Percentiles rank a stretch among this genome's conserved stretches.
These are phyloP conservation scores for Candida sp. DNA, from an alignment of 1,139 yeast species.

Conservation along the genomic window DNA sequence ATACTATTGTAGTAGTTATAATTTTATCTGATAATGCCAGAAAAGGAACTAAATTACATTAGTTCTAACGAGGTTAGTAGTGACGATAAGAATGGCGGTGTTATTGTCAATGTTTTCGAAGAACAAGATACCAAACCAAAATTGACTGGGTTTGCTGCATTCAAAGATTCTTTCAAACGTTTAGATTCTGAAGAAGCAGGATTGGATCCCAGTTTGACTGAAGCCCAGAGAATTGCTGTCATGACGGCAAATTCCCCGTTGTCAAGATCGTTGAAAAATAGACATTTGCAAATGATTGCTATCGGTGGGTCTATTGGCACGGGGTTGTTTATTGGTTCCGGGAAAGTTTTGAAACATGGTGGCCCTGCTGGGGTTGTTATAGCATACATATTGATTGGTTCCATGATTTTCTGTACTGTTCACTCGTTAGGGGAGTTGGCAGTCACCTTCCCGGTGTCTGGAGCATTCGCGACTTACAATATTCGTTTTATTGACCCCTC, in stretches of 20 bases:
- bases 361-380: slow-evolving; percentile 68
- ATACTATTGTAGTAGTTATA: not conserved
- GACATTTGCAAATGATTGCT: slow-evolving; percentile 61
- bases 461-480: slow-evolving; percentile 37
- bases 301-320: slow-evolving; percentile 81
- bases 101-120: slow-evolving; percentile 41
- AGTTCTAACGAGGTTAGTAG: slow-evolving; percentile 36
- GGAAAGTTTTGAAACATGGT: slow-evolving; percentile 43
- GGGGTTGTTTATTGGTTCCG: slow-evolving; percentile 33
- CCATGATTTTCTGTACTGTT: slow-evolving; percentile 29
- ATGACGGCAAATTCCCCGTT: slow-evolving; percentile 37
- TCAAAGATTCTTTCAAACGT: slow-evolving; percentile 50
- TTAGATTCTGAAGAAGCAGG: slow-evolving; percentile 2
- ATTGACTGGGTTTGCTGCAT: slow-evolving; percentile 37
- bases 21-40: slow-evolving; percentile 25
- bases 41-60: slow-evolving; percentile 41
- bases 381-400: slow-evolving; percentile 37
- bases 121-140: slow-evolving; percentile 19
- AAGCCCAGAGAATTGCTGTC: slow-evolving; percentile 31
- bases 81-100: slow-evolving; percentile 40
- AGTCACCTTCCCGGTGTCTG: slow-evolving; percentile 38
- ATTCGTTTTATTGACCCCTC: slow-evolving; percentile 39
- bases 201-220: slow-evolving; percentile 19
- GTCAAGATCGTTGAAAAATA: slow-evolving; percentile 28
- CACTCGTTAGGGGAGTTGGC: slow-evolving; percentile 41